Evolutionary conservation across 768 basidiomycete genomes (phyloP).

Genomic region (Leucosporidium yakuticum): DNA sequence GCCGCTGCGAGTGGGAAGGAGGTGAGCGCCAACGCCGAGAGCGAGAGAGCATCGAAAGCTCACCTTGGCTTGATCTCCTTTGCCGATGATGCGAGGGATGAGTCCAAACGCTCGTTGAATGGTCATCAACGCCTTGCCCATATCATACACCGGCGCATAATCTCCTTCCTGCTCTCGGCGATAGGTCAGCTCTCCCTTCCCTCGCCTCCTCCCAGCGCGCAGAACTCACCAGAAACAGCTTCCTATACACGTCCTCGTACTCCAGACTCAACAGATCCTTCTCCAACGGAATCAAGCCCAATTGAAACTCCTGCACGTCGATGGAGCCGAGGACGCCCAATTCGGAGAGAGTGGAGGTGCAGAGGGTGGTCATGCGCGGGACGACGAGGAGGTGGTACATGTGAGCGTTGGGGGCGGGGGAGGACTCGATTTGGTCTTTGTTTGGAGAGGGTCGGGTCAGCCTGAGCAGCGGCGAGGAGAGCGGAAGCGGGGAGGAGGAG

Average conservation of each 20-base stretch:
- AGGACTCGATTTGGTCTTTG: conserved; percentile 84
- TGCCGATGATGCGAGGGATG: conserved; percentile 87
- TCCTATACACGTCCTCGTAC: conserved; percentile 64
- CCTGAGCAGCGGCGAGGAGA: neutral
- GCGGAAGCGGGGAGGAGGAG: conserved; percentile 16
- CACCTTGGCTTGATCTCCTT: conserved; percentile 65
- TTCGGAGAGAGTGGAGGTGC: conserved; percentile 80
- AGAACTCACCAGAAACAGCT: conserved; percentile 76
- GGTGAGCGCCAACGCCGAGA: neutral
- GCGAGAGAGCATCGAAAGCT: neutral
- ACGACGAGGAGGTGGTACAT: conserved; percentile 81
- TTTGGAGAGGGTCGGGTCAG: neutral
- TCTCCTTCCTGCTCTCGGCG: conserved; percentile 68
- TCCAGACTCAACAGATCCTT: conserved; percentile 90
- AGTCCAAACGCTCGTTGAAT: conserved; percentile 77
- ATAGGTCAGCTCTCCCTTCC: neutral
- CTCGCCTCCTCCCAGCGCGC: neutral
- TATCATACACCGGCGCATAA: conserved; percentile 80
- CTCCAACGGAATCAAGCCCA: conserved; percentile 89
- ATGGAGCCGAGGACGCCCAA: conserved; percentile 98
- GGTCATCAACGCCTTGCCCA: conserved; percentile 74
- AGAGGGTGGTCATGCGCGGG: conserved; percentile 78
- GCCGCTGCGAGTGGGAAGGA: conserved; percentile 51
- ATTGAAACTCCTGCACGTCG: conserved; percentile 73
- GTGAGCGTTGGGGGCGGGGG: conserved; percentile 63